Percentiles rank a stretch among this genome's conserved stretches.
These are phyloP conservation scores for Hypoxylon fragiforme DNA, from an alignment of 495 filamentous ascomycete genomes.

Conservation along the genomic window DNA sequence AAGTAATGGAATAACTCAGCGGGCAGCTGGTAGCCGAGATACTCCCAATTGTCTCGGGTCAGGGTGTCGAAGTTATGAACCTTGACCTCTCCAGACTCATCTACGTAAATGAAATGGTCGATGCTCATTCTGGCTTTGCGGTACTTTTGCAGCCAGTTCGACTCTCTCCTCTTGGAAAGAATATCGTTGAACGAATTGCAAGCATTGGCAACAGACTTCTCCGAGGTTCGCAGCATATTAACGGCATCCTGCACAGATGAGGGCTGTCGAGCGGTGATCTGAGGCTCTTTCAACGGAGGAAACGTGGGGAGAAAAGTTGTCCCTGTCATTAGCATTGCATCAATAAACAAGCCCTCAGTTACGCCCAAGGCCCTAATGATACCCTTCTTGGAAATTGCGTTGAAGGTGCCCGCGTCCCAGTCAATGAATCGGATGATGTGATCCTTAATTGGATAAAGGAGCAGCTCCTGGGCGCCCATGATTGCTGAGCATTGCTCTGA, in stretches of 20 bases:
- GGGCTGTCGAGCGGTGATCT: constrained; percentile 50
- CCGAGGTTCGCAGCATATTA: constrained; percentile 68
- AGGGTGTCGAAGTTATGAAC: constrained; percentile 68
- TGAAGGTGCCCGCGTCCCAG: constrained; percentile 65
- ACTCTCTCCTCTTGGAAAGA: constrained; percentile 61
- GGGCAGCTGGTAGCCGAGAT: constrained; percentile 85
- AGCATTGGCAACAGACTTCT: constrained; percentile 62
- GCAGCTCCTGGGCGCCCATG: constrained; percentile 81
- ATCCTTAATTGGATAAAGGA: constrained; percentile 84
- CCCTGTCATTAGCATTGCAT: constrained; percentile 82
- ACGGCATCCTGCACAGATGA: constrained; percentile 67
- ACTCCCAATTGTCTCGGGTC: constrained; percentile 81
- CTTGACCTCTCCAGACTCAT: constrained; percentile 71
- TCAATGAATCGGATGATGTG: constrained; percentile 76
- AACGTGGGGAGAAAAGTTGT: constrained; percentile 77
- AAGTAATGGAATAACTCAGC: constrained; percentile 93
- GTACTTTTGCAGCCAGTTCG: constrained; percentile 81
- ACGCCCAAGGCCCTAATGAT: constrained; percentile 72
- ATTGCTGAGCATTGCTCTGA: constrained; percentile 74
- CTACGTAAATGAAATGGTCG: constrained; percentile 83
- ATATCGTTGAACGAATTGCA: constrained; percentile 74
- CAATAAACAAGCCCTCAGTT: constrained; percentile 72
- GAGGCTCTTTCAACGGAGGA: constrained; percentile 66
- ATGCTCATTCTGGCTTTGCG: constrained; percentile 80
- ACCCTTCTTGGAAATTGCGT: constrained; percentile 69